Percentiles rank a stretch among this genome's conserved stretches.
phyloP scores from a whole-genome alignment of 148 eudicot genomes.

The Heliamphora exappendiculata region DNA sequence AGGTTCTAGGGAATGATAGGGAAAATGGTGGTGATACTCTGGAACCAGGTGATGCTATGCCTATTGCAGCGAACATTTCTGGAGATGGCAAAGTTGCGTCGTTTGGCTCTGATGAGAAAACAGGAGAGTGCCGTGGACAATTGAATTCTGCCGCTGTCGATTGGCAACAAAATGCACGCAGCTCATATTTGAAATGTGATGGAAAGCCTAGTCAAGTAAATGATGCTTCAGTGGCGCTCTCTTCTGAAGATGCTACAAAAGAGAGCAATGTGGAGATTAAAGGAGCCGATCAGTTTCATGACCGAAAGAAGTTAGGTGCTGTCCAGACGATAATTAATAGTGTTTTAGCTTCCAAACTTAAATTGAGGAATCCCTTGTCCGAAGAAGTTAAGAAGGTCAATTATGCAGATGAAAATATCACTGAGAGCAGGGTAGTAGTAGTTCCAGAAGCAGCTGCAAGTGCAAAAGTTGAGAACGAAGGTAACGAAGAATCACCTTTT shows the following conservation, averaged over 20 bases:
- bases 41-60: conserved; percentile 13
- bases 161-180: neutral
- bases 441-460: conserved; percentile 11
- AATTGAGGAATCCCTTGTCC: neutral
- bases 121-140: neutral
- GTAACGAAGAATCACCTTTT: conserved; percentile 21
- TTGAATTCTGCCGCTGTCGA: conserved; percentile 1
- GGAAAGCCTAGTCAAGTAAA: neutral
- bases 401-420: conserved; percentile 4
- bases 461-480: conserved; percentile 15
- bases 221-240: conserved; percentile 10
- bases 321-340: neutral
- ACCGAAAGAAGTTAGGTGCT: neutral
- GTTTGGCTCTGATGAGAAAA: conserved; percentile 11
- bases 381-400: neutral
- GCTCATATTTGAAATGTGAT: neutral
- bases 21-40: neutral
- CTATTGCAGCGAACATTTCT: conserved; percentile 7
- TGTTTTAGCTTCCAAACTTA: conserved; percentile 5
- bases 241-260: conserved; percentile 17
- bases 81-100: conserved; percentile 12
- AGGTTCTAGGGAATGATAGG: conserved; percentile 5
- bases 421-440: conserved; percentile 3
- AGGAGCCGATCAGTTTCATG: conserved; percentile 10
- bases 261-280: neutral